Evolutionary conservation across 2,329 filamentous ascomycete species (phyloP), one percentile per base, ranked within the genome.

Genomic region (Aspergillus sp.): DNA sequence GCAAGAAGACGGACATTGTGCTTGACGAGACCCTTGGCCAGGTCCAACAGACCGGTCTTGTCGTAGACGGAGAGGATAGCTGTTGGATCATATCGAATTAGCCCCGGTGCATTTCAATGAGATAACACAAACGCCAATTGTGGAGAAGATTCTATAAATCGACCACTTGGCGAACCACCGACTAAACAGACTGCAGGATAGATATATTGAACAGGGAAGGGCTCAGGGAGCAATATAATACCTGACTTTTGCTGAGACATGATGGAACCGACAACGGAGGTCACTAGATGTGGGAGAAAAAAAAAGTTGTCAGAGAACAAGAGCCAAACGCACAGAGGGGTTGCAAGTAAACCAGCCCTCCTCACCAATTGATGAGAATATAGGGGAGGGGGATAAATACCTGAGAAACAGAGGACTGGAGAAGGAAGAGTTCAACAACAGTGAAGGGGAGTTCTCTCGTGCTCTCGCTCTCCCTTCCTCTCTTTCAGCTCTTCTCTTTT

Each of bases 31-130:
- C 90, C 90, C 72, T 95, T 95, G 60, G 90, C 89, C 58, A 96
- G 78, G 71, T 96, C 90, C 56, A 96, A 75, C 55, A 95, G 81
- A 48, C 90, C 93, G 44, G 91, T 97, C 83, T 98, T 98, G 79
- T 98, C 89, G 68, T 93, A 97, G 76, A 97, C 93, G 54, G 91
- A 97, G 67, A 98, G 79, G 65, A 98, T 97, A 56, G 93, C 93
- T 77, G 42, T 19, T 47, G 44, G 27, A 41, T 19, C 37, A 26
- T 12, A 34, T 27, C 19, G 8, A 34, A n/a, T 35, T n/a, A 13
- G 19, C 19, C 19, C 33, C 33, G 37, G 28, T 39, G n/a, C 13
- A 43, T 7, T 9, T 38, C 11, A 26, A 38, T 33, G 26, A 40
- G 11, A 28, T 42, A 26, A 27, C 37, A 30, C 11, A 34, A 45